Evolutionary conservation across 2,329 filamentous ascomycete genomes (phyloP), one percentile per base, ranked within the genome.

Genomic region (Calonectria fujianensis): DNA sequence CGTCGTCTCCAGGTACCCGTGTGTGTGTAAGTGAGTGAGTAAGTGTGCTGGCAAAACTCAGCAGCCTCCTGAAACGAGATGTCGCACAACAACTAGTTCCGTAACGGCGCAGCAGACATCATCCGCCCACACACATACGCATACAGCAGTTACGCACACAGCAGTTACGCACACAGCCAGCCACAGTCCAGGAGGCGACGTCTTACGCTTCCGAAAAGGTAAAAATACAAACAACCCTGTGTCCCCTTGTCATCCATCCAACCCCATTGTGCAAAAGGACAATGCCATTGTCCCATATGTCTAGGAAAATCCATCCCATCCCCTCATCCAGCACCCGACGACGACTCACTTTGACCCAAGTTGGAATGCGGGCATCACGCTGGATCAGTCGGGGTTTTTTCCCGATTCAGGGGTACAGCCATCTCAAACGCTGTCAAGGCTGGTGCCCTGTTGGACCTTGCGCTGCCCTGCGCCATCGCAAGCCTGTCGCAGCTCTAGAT

Each of bases 41-140:
- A 48, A 39, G 57, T 74, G 74, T 66, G 72, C 65, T 76, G 72
- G 72, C 74, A 76, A 54, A 54, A 66, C 72, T 70, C 27, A 63
- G 45, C 52, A 61, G 63, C 70, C 64, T 72, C 74, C 69, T 79
- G 77, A 79, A 79, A 79, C 77, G 59, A 69, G 41, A 41, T 70
- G 68, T 73, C 75, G 73, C 75, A 76, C 74, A 71, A 73, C 52
- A 66, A 66, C 68, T 65, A 74, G 48, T 63, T 65, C 50, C 48
- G 50, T 50, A 65, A 59, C 69, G 51, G 51, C 50, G 37, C 69
- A 71, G 69, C 45, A 64, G 41, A 65, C 37, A 65, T 50, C 61
- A 65, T 65, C 61, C 61, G 61, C 61, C 61, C 57, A 61, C 57
- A 54, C 51, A 32, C 51, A 27, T 31, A 57, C 29, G 57, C 57